phyloP scores from a whole-genome alignment of 1,284 basidiomycete genomes.

The Fomitiporia mediterranea region DNA sequence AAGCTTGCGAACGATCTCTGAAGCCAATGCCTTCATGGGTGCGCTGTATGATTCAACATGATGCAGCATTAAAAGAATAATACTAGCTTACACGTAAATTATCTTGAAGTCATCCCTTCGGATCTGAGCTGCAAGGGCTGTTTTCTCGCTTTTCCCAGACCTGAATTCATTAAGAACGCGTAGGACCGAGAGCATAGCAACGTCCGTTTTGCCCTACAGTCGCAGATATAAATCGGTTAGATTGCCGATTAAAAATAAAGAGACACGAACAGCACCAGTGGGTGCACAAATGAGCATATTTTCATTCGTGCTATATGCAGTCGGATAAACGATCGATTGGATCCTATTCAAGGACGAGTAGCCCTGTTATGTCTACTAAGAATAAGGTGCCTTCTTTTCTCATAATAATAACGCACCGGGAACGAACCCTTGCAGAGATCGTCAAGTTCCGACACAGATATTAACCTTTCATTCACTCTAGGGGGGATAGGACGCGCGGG shows the following conservation, averaged over 20 bases:
- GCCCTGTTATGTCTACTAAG: constrained; percentile 44
- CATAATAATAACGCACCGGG: constrained; percentile 48
- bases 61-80: neutral
- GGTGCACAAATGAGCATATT: constrained; percentile 91
- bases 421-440: constrained; percentile 84
- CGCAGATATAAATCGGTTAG: neutral
- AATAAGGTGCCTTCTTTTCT: neutral
- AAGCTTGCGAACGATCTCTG: constrained; percentile 94
- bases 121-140: constrained; percentile 51
- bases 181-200: constrained; percentile 92
- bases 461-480: constrained; percentile 65
- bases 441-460: constrained; percentile 75
- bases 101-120: constrained; percentile 84
- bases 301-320: constrained; percentile 92
- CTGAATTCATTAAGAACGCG: constrained; percentile 81
- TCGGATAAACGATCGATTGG: constrained; percentile 92
- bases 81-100: constrained; percentile 79
- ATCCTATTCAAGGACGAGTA: constrained; percentile 90
- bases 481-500: constrained; percentile 81
- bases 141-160: constrained; percentile 29
- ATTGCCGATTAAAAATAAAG: too few species aligned
- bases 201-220: constrained; percentile 93
- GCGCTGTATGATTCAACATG: constrained; percentile 47
- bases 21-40: constrained; percentile 97
- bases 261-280: constrained; percentile 17